Percentiles rank a stretch among this genome's conserved stretches.
These are phyloP conservation scores for Cyclotella baltica DNA, from an alignment of 108 stramenopile genomes.

Conservation along the genomic window DNA sequence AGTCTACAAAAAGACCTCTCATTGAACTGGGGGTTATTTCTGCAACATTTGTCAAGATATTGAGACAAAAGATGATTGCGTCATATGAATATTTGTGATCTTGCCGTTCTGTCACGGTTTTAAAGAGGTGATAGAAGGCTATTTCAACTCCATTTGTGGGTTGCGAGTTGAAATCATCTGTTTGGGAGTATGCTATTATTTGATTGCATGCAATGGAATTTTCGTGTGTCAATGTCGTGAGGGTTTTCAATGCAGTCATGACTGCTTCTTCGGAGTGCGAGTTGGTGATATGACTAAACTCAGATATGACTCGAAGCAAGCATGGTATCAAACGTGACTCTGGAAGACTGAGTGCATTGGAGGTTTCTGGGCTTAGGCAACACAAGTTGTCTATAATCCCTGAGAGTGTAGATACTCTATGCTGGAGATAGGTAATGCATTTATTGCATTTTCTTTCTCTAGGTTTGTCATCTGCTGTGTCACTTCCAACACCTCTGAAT, in stretches of 20 bases:
- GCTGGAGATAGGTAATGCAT: conserved; percentile 55
- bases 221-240: conserved; percentile 84
- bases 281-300: conserved; percentile 30
- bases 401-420: conserved; percentile 59
- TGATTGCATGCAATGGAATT: conserved; percentile 72
- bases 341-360: conserved; percentile 40
- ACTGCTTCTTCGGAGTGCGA: conserved; percentile 28
- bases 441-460: conserved; percentile 25
- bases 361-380: conserved; percentile 59
- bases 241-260: conserved; percentile 61
- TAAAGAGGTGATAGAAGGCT: conserved; percentile 35
- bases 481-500: background rate
- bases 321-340: conserved; percentile 42
- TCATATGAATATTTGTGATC: conserved; percentile 63
- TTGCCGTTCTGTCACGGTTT: conserved; percentile 20
- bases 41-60: conserved; percentile 78
- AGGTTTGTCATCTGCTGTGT: background rate
- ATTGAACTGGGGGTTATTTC: conserved; percentile 56
- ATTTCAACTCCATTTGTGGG: conserved; percentile 30
- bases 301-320: conserved; percentile 40
- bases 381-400: conserved; percentile 77
- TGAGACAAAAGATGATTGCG: conserved; percentile 71
- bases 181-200: conserved; percentile 28
- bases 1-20: conserved; percentile 23
- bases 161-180: background rate